Base-by-base conservation (phyloP, 768 basidiomycete species). In the Lactarius pseudohatsudake region DNA sequence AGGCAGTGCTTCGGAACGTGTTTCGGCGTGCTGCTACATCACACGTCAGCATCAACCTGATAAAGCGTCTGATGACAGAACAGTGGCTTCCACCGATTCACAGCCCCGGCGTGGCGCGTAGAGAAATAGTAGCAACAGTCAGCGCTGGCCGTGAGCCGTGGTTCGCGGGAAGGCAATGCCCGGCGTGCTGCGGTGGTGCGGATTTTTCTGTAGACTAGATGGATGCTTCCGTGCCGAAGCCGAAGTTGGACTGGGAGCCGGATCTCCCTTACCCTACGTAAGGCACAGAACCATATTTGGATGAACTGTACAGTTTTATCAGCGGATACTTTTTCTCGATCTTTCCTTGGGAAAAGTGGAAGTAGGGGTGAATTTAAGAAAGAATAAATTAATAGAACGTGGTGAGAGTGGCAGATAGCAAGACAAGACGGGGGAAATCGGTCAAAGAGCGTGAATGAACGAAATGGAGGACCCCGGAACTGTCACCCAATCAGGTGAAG, bases 381-480 rank as follows among this genome's bases (percentile, higher is more conserved):
- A 32, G 28, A 38, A 66, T 26, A 56, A 50, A 53, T 22, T 26
- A 57, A 62, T 28, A 34, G 47, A 58, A 20, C 18, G 34, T 34
- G 34, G 56, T 32, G 18, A 3, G n/a, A 16, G 50, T 41, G 40
- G 6, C 20, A 57, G 32, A 57, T 41, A 13, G 38, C 15, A 34
- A 58, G 38, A 26, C 41, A n/a, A 34, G 18, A n/a, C 57, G 41
- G 41, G 57, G 47, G 53, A 56, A n/a, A 32, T 50, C 58, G 66
- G 66, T 34, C 58, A 55, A 59, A 22, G 45, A 55, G 47, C 43
- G 50, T 26, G 36, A 45, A 50, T 57, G 55, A 36, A 60, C 38
- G 56, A 53, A 65, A 67, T 57, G 61, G 20, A 62, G 68, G 66
- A 69, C 66, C 66, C 65, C 68, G 68, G 61, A 67, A 20, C 38